Base-by-base conservation (phyloP, 805 yeast species). In the Schizosaccharomyces japonicus region DNA sequence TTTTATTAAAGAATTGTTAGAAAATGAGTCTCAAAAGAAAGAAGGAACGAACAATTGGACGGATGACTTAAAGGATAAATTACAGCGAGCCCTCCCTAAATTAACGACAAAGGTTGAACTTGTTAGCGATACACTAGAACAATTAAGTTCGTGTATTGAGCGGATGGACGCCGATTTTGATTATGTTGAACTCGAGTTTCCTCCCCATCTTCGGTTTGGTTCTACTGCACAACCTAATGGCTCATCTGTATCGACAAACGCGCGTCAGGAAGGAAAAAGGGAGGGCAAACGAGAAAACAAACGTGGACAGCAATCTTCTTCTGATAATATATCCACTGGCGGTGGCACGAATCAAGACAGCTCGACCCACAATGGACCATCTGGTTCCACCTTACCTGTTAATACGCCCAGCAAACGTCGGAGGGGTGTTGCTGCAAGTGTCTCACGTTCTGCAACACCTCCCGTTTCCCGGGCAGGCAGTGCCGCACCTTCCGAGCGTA, bases 141-240 rank as follows among this genome's bases (percentile, higher is more conserved):
- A 77, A 10, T 69, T 84, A 44, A 64, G 69, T 28, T 73, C 76
- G 50, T 80, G 82, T 56, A 63, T 82, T 49, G 69, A 67, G 47
- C 68, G 95, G 47, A 69, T 90, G 52, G 80, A 85, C 57, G 73
- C 78, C 54, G 93, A 81, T 57, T 85, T 74, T 64, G 80, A 79
- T 78, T 45, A 79, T 87, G 25, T 63, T 78, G 44, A 65, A 70
- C 49, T 74, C 76, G 98, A 90, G 62, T 76, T 90, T 26, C 95
- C 96, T 1, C 80, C 78, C 52, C 63, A 67, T 34, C 67, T 87
- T 31, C 71, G 90, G 53, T 68, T 74, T 32, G 95, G 95, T 0
- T 80, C 81, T 1, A 67, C 73, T 53, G 74, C 79, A 57, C 95
- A 90, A 60, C 94, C 95, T 1, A 95, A n/a, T 76, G 83, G 72